A percentile compares a stretch with the other conserved stretches of the same genome.
Evolutionary conservation across 345 rosid genomes (phyloP).

Genomic region (Zanthoxylum bungeanum): DNA sequence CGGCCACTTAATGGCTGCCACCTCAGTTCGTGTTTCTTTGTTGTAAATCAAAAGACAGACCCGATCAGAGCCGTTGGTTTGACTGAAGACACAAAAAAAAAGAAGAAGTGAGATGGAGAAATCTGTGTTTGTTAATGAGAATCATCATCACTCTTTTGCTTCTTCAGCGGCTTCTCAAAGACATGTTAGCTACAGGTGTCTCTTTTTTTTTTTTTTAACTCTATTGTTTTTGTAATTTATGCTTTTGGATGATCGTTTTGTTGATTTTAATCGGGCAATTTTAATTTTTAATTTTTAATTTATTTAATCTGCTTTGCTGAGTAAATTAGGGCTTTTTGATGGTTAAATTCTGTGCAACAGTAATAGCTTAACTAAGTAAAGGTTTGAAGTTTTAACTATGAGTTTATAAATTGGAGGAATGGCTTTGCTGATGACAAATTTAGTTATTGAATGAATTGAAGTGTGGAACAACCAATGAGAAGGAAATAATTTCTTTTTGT

Average conservation of each 20-base stretch:
- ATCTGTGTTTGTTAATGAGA: constrained; percentile 22
- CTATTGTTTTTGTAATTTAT: background rate
- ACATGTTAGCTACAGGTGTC: constrained; percentile 52
- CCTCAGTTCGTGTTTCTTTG: background rate
- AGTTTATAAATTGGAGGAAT: background rate
- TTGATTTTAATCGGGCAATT: background rate
- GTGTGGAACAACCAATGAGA: background rate
- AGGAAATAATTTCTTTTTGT: background rate
- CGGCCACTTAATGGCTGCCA: background rate
- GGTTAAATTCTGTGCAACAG: background rate
- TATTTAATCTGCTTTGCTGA: background rate
- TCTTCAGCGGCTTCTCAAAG: constrained; percentile 34
- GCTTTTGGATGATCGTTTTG: background rate
- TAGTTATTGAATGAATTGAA: constrained; percentile 1
- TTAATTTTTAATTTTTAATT: no score
- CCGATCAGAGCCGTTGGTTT: constrained; percentile 14
- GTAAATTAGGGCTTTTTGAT: background rate
- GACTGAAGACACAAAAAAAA: background rate
- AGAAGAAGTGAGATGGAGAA: constrained; percentile 20
- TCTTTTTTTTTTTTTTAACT: background rate
- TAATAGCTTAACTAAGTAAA: background rate
- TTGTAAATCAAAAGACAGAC: background rate
- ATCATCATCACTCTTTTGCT: constrained; percentile 27
- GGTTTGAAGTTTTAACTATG: background rate
- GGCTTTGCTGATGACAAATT: background rate